A percentile compares a stretch with the other conserved stretches of the same genome.
Conservation (phyloP, 2,329 filamentous ascomycete genomes). For the Eutypella sp. region DNA sequence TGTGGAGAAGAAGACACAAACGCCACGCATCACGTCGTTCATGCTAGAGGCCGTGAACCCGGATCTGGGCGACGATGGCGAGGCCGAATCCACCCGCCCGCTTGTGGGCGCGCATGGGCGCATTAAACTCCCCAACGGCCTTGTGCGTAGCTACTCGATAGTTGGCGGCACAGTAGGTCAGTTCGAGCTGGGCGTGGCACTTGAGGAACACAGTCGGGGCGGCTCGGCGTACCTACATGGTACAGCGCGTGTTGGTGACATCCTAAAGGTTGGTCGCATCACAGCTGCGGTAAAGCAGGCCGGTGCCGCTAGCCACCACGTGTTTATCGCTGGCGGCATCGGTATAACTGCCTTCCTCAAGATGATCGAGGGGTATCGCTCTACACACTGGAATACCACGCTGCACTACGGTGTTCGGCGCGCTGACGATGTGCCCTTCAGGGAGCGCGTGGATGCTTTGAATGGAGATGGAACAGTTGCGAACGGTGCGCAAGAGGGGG, state of each 20-base stretch:
- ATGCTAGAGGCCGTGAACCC: constrained; percentile 42
- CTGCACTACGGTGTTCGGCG: constrained; percentile 57
- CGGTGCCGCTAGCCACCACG: constrained; percentile 47
- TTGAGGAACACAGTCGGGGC: constrained; percentile 51
- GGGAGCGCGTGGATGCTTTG: constrained; percentile 39
- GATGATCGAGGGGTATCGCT: constrained; percentile 36
- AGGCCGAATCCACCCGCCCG: constrained; percentile 17
- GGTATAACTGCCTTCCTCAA: constrained; percentile 61
- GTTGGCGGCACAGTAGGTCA: constrained; percentile 43
- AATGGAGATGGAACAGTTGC: background rate
- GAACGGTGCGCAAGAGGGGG: background rate
- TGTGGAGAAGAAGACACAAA: constrained; percentile 46
- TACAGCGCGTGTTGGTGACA: constrained; percentile 39
- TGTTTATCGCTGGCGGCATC: constrained; percentile 61
- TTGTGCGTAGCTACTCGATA: constrained; percentile 57
- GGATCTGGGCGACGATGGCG: constrained; percentile 27
- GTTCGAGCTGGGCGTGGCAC: constrained; percentile 55
- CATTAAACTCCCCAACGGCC: constrained; percentile 50
- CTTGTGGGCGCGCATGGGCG: constrained; percentile 48
- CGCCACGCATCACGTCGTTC: constrained; percentile 45
- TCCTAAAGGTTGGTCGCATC: constrained; percentile 46
- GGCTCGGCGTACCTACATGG: constrained; percentile 57
- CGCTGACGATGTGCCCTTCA: constrained; percentile 50
- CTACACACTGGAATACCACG: constrained; percentile 44
- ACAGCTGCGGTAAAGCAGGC: constrained; percentile 43